Percentiles rank a stretch among this genome's conserved stretches.
These are phyloP conservation scores for Tylopilus rubrobrunneus DNA, from an alignment of 768 basidiomycete genomes.

Conservation along the genomic window DNA sequence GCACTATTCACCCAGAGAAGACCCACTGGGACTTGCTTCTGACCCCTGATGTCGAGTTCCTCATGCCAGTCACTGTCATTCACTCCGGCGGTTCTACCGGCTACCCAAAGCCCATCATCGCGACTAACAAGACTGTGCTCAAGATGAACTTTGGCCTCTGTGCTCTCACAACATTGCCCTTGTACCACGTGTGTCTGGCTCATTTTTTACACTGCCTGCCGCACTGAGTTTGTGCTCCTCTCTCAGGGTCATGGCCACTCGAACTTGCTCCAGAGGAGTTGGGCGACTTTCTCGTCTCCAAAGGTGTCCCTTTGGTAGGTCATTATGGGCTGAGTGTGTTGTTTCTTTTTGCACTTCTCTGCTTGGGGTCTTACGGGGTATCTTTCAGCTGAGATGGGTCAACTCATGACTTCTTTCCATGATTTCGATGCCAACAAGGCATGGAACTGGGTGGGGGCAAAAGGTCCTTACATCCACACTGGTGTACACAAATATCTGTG, in stretches of 20 bases:
- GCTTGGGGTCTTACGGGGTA: background rate
- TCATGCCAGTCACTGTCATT: conserved; percentile 20
- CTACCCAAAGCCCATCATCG: conserved; percentile 42
- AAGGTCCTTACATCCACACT: conserved; percentile 17
- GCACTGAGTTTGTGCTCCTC: background rate
- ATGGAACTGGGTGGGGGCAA: conserved; percentile 52
- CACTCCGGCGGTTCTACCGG: conserved; percentile 40
- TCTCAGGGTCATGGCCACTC: conserved; percentile 22
- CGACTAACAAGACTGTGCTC: conserved; percentile 35
- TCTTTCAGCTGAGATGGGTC: conserved; percentile 30
- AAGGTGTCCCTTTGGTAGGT: conserved; percentile 48
- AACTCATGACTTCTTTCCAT: conserved; percentile 45
- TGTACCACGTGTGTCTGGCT: conserved; percentile 29
- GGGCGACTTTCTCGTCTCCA: conserved; percentile 44
- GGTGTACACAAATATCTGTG: conserved; percentile 33
- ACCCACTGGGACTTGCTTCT: conserved; percentile 18
- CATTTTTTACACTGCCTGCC: background rate
- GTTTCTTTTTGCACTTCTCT: background rate
- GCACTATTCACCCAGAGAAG: conserved; percentile 19
- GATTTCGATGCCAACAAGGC: conserved; percentile 47
- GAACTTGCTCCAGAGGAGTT: conserved; percentile 43
- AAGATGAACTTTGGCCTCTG: conserved; percentile 28
- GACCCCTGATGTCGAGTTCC: conserved; percentile 18
- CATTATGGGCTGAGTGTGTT: conserved; percentile 47
- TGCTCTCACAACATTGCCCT: conserved; percentile 26